These are phyloP conservation scores for Aspergillus viridinutans DNA, from an alignment of 2,329 filamentous ascomycete genomes.

Conservation along the genomic window DNA sequence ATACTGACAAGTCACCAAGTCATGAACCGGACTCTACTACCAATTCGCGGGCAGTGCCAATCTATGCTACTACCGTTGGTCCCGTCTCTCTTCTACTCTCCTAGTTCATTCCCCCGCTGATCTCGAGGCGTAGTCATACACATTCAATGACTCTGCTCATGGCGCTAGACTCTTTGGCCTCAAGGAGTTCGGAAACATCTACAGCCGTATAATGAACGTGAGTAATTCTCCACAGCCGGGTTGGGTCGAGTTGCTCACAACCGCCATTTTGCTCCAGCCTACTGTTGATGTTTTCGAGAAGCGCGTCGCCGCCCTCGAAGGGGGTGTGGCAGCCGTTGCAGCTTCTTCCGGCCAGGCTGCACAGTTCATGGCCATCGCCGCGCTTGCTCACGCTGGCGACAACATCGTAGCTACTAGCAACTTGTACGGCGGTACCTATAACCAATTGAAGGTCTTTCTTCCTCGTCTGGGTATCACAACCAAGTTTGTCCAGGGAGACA, in stretches of 20 bases:
- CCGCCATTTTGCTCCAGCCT: slow-evolving; percentile 50
- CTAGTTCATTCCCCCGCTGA: neutral
- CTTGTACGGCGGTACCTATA: slow-evolving; percentile 93
- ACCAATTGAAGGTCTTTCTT: slow-evolving; percentile 90
- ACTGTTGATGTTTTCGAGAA: slow-evolving; percentile 97
- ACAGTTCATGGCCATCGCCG: slow-evolving; percentile 83
- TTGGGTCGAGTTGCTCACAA: neutral
- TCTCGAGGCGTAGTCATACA: slow-evolving; percentile 61
- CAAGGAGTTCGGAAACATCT: slow-evolving; percentile 97
- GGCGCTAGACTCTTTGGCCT: slow-evolving; percentile 92
- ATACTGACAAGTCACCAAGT: slow-evolving; percentile 43
- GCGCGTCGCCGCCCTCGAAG: slow-evolving; percentile 90
- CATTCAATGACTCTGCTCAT: slow-evolving; percentile 94
- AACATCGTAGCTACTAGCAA: slow-evolving; percentile 91
- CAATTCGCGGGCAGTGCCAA: slow-evolving; percentile 86
- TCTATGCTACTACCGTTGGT: slow-evolving; percentile 80
- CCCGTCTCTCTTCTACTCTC: neutral
- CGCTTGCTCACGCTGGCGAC: slow-evolving; percentile 82
- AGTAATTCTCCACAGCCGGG: slow-evolving; percentile 25
- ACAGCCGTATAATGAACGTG: slow-evolving; percentile 93
- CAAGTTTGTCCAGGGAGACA: slow-evolving; percentile 82
- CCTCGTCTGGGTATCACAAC: slow-evolving; percentile 82
- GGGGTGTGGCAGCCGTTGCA: slow-evolving; percentile 80
- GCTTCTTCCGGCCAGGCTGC: slow-evolving; percentile 83
- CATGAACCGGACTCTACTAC: slow-evolving; percentile 76